Conservation (phyloP, 306 rosid species). For the Cicer chorassanicum region DNA sequence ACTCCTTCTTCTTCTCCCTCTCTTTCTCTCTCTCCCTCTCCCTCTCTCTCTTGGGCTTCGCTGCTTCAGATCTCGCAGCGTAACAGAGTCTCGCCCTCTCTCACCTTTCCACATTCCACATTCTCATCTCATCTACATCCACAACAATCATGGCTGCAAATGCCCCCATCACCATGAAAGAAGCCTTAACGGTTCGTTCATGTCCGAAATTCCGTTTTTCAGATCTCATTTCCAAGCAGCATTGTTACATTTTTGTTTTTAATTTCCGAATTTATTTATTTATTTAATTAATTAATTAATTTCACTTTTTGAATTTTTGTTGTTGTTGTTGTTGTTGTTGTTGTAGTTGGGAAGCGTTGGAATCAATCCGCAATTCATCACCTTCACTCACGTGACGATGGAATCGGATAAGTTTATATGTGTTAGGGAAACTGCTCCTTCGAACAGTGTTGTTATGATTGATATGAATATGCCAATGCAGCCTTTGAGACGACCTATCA, state of each 20-base stretch:
- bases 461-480: constrained; percentile 85
- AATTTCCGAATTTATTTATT: neutral
- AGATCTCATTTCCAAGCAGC: constrained; percentile 38
- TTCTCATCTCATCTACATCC: constrained; percentile 33
- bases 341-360: constrained; percentile 74
- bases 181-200: constrained; percentile 64
- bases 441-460: constrained; percentile 72
- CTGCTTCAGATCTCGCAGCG: constrained; percentile 56
- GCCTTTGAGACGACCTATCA: constrained; percentile 81
- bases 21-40: constrained; percentile 15
- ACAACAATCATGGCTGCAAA: constrained; percentile 60
- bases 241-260: constrained; percentile 22
- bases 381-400: constrained; percentile 83
- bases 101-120: neutral
- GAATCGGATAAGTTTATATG: constrained; percentile 85
- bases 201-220: neutral
- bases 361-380: constrained; percentile 73
- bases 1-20: constrained; percentile 44
- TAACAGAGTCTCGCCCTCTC: constrained; percentile 25
- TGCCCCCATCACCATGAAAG: constrained; percentile 76
- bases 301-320: neutral
- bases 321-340: constrained; percentile 19
- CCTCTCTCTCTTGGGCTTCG: constrained; percentile 25
- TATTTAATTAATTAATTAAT: neutral
- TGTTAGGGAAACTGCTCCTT: constrained; percentile 80